Evolutionary conservation across 23 red algal species (phyloP).

Genomic region (Gracilaria gracilis): DNA sequence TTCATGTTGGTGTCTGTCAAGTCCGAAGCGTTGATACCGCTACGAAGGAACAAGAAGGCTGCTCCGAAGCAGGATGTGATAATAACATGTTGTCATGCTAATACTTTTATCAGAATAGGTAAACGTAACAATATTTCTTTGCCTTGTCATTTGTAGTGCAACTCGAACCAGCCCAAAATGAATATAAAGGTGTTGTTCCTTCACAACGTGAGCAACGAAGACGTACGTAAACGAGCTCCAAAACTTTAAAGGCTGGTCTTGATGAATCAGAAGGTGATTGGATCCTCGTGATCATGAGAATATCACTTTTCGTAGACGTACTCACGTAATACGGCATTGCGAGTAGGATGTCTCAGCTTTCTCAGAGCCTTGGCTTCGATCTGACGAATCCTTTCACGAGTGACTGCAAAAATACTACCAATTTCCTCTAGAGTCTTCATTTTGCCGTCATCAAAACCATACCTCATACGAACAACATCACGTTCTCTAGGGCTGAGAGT

Average conservation of each 20-base stretch:
- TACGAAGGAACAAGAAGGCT: background rate
- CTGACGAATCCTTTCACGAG: constrained; percentile 91
- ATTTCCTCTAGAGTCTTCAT: constrained; percentile 92
- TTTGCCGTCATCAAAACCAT: constrained; percentile 90
- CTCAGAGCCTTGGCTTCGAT: constrained; percentile 96
- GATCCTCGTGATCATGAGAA: background rate
- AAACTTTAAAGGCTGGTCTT: constrained; percentile 20
- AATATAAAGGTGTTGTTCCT: background rate
- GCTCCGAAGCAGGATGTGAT: background rate
- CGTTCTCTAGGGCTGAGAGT: constrained; percentile 80
- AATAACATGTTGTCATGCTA: background rate
- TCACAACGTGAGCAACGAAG: background rate
- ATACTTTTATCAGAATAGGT: background rate
- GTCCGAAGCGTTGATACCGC: too few species aligned
- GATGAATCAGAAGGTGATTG: background rate
- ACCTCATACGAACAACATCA: constrained; percentile 94
- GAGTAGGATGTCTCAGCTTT: constrained; percentile 93
- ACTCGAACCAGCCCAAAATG: constrained; percentile 24
- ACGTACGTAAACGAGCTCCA: background rate
- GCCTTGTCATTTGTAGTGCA: background rate
- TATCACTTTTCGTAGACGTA: constrained; percentile 76
- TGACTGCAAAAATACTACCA: constrained; percentile 79
- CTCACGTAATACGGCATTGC: constrained; percentile 83
- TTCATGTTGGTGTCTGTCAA: too few species aligned
- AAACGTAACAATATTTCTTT: constrained; percentile 7